Conservation (phyloP, 805 yeast genomes). For the Debaryomyces hansenii region DNA sequence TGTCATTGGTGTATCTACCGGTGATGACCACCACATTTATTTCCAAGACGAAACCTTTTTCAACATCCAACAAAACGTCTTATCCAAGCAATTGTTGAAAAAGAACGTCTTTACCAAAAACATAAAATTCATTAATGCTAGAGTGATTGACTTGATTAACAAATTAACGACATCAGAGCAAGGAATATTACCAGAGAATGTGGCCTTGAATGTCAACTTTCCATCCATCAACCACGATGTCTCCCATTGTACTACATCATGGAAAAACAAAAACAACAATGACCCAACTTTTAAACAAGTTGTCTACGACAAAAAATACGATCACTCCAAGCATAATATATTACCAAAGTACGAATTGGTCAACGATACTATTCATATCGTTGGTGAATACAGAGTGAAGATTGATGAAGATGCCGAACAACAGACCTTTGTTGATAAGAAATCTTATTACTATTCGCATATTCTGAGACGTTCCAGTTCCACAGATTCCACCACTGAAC, state of each 20-base stretch:
- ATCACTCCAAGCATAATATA: neutral
- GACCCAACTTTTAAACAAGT: slow-evolving; percentile 1
- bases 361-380: slow-evolving; percentile 1
- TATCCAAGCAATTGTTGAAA: slow-evolving; percentile 9
- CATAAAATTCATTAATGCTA: slow-evolving; percentile 23
- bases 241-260: slow-evolving; percentile 20
- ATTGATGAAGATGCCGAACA: slow-evolving; percentile 2
- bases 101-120: slow-evolving; percentile 22
- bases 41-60: slow-evolving; percentile 33
- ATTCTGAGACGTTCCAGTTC: neutral
- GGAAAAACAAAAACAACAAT: slow-evolving; percentile 1
- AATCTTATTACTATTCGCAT: slow-evolving; percentile 9
- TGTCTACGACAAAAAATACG: neutral
- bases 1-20: slow-evolving; percentile 21
- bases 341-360: slow-evolving; percentile 6
- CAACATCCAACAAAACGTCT: slow-evolving; percentile 12
- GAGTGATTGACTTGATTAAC: slow-evolving; percentile 19
- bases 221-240: slow-evolving; percentile 26
- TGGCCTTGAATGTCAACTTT: slow-evolving; percentile 23
- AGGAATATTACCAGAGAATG: slow-evolving; percentile 6
- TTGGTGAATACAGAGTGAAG: slow-evolving; percentile 3
- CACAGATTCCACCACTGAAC: too few relatives aligned
- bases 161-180: slow-evolving; percentile 5
- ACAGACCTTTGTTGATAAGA: slow-evolving; percentile 10
- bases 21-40: slow-evolving; percentile 29